Percentiles rank a stretch among this genome's conserved stretches.
Conservation (phyloP, 495 filamentous ascomycete genomes). For the Oleoguttula mirabilis region DNA sequence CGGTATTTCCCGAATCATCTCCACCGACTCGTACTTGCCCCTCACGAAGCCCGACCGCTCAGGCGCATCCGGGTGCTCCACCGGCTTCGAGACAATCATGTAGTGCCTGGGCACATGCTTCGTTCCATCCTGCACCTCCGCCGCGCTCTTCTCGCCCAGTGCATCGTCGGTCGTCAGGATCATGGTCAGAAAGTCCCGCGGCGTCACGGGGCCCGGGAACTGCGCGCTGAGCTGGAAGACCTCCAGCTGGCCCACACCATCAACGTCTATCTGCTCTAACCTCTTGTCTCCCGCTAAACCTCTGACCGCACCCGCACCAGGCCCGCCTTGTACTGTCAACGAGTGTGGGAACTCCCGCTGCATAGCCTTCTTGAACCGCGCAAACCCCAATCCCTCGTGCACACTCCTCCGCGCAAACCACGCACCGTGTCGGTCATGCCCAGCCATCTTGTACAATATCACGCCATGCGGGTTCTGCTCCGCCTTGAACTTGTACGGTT, state of each 20-base stretch:
- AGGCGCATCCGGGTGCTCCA: slow-evolving; percentile 59
- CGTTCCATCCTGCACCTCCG: slow-evolving; percentile 8
- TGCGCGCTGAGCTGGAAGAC: slow-evolving; percentile 79
- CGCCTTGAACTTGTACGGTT: slow-evolving; percentile 57
- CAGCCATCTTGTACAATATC: slow-evolving; percentile 63
- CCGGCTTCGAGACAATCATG: slow-evolving; percentile 78
- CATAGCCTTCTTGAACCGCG: slow-evolving; percentile 52
- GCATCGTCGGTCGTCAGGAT: slow-evolving; percentile 46
- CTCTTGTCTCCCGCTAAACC: slow-evolving; percentile 72
- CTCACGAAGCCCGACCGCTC: slow-evolving; percentile 59
- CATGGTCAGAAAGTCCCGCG: slow-evolving; percentile 76
- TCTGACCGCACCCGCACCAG: slow-evolving; percentile 58
- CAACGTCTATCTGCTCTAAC: slow-evolving; percentile 46
- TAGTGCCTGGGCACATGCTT: slow-evolving; percentile 46
- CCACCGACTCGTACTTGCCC: slow-evolving; percentile 82
- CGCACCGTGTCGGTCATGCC: slow-evolving; percentile 67
- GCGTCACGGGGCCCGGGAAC: slow-evolving; percentile 78
- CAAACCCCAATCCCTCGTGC: slow-evolving; percentile 63
- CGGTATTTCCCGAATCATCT: slow-evolving; percentile 77
- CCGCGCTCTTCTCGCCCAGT: slow-evolving; percentile 23
- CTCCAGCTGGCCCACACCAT: slow-evolving; percentile 46
- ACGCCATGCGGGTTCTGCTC: slow-evolving; percentile 69
- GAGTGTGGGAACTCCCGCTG: slow-evolving; percentile 52
- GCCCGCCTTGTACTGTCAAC: slow-evolving; percentile 45
- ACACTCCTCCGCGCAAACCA: slow-evolving; percentile 87